A percentile compares a stretch with the other conserved stretches of the same genome.
phyloP scores from a whole-genome alignment of 2,329 filamentous ascomycete species.

The Eutypa lata region DNA sequence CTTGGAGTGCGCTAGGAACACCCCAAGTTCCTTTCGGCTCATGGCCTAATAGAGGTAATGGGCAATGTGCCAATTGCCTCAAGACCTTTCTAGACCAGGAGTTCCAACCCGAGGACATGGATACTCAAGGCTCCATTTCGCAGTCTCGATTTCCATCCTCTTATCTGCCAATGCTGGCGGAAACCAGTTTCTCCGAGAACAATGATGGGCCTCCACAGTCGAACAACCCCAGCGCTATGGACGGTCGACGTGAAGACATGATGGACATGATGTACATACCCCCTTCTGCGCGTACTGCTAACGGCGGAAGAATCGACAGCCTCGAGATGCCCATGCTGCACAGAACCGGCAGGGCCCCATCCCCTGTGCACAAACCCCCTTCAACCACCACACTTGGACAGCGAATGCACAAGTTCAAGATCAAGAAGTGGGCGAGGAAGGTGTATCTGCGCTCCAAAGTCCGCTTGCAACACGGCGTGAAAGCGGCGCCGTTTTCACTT shows the following conservation, averaged over 20 bases:
- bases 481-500: slow-evolving; percentile 1
- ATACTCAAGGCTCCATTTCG: not conserved
- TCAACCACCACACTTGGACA: slow-evolving; percentile 8
- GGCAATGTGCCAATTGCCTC: not conserved
- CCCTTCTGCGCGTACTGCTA: not conserved
- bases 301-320: not conserved
- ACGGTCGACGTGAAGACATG: not conserved
- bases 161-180: not conserved
- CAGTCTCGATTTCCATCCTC: not conserved
- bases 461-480: slow-evolving; percentile 14
- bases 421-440: slow-evolving; percentile 20
- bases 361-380: slow-evolving; percentile 6
- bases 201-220: not conserved
- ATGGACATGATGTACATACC: not conserved
- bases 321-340: not conserved
- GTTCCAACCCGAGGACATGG: not conserved
- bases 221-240: not conserved
- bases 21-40: not conserved
- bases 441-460: slow-evolving; percentile 18
- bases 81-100: not conserved
- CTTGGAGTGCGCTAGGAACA: not conserved
- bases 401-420: slow-evolving; percentile 17
- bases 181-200: not conserved
- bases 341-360: not conserved
- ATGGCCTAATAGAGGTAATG: not conserved